Percentiles rank a stretch among this genome's conserved stretches.
phyloP scores from a whole-genome alignment of 176 grass and related monocot species.

The Alopecurus myosuroides region DNA sequence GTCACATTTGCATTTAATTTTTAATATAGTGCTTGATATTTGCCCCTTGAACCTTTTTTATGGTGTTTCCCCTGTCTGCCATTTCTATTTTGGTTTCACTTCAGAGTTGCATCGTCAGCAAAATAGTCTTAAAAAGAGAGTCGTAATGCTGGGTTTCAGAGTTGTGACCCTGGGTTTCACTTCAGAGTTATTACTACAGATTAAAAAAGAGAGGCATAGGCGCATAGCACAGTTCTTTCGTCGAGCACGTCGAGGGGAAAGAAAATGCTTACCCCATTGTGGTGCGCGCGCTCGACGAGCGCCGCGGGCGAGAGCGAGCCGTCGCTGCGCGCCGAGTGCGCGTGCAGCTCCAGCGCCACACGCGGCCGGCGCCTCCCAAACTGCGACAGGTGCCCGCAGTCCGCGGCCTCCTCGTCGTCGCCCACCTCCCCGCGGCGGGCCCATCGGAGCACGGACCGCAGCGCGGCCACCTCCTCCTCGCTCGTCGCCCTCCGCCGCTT shows the following conservation, averaged over 20 bases:
- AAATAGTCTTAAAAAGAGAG: no score
- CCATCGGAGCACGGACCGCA: constrained; percentile 53
- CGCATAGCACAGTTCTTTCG: not conserved
- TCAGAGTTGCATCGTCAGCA: not conserved
- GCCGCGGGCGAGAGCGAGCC: constrained; percentile 65
- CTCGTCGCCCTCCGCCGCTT: constrained; percentile 35
- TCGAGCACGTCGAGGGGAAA: not conserved
- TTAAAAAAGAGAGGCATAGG: no score
- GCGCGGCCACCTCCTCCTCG: constrained; percentile 54
- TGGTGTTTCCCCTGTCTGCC: not conserved
- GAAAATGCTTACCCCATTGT: constrained; percentile 43
- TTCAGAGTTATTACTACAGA: no score
- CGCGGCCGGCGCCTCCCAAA: not conserved
- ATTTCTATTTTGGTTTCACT: not conserved
- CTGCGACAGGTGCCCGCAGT: not conserved
- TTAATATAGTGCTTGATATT: not conserved
- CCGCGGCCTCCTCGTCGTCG: not conserved
- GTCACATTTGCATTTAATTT: not conserved
- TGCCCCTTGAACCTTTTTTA: no score
- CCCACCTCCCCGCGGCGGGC: constrained; percentile 16
- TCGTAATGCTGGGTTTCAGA: no score
- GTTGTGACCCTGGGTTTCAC: no score
- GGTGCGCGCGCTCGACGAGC: constrained; percentile 63
- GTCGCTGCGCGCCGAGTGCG: constrained; percentile 67
- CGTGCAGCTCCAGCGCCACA: constrained; percentile 66